Evolutionary conservation across 108 stramenopile species (phyloP), one percentile per base, ranked within the genome.

Genomic region (Fragilaria crotonensis): DNA sequence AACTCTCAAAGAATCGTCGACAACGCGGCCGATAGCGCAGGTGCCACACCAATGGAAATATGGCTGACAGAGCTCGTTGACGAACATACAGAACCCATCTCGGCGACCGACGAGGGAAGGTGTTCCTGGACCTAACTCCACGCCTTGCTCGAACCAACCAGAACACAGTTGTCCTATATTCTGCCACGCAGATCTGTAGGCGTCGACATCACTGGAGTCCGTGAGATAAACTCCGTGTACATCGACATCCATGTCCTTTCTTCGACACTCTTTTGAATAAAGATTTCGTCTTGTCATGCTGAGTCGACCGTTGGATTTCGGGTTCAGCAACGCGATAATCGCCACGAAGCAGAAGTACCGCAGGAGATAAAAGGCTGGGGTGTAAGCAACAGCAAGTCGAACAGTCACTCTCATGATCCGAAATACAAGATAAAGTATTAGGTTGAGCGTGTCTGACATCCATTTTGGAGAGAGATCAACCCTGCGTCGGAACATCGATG

Each of bases 1-100:
- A 18, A 90, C 60, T 31, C 68, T 48, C 0, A 90, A 69, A 2
- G 21, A 45, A 7, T 68, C 63, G 45, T 83, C 75, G 36, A 86
- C 87, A 7, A 90, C 84, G 41, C 63, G 31, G 33, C 36, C 46
- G 75, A 87, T 84, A 5, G 73, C 66, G 67, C 89, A 86, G 49
- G 82, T 83, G 46, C 85, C 81, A 54, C 67, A 79, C 67, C 80
- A 87, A 57, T 90, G 89, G 67, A 72, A 90, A 62, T 85, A 90
- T 0, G 85, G 89, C 11, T 63, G 64, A 25, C 62, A 73, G 11
- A 82, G 76, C 57, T 73, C 63, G 66, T 33, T 57, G 22, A 49
- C 81, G 68, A 73, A 78, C 68, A 19, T 41, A 20, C 48, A 44
- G 47, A 72, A 77, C 76, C 49, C 54, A 60, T 51, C 23, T 29